Conservation (phyloP, 2,329 filamentous ascomycete genomes). For the Thielaviopsis punctulata region DNA sequence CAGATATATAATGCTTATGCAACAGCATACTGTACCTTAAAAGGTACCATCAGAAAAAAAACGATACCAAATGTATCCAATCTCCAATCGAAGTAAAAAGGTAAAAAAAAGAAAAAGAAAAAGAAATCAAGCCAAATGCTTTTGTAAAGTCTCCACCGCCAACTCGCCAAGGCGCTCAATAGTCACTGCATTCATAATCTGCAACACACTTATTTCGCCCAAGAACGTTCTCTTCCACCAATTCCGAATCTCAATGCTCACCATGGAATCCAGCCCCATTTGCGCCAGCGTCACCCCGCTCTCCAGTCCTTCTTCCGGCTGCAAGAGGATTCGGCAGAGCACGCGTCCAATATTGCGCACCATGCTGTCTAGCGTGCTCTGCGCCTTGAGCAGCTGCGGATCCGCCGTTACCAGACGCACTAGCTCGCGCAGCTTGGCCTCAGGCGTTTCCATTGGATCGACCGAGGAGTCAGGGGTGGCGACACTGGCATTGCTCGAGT, state of each 20-base stretch:
- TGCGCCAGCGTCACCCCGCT: not conserved
- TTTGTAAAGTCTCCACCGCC: not conserved
- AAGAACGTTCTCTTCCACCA: slow-evolving; percentile 15
- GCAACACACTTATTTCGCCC: slow-evolving; percentile 14
- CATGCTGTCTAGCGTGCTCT: not conserved
- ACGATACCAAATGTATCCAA: no score
- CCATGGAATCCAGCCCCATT: slow-evolving; percentile 15
- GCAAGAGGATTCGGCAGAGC: not conserved
- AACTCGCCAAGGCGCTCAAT: slow-evolving; percentile 1
- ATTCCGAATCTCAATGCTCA: slow-evolving; percentile 15
- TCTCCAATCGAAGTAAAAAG: not conserved
- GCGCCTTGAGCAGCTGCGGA: not conserved
- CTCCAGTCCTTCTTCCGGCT: not conserved
- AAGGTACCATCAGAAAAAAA: no score
- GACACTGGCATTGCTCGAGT: not conserved
- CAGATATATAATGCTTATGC: no score
- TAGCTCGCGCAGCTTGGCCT: not conserved
- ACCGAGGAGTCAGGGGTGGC: not conserved
- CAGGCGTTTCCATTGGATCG: not conserved
- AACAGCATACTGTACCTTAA: no score
- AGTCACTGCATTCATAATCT: slow-evolving; percentile 9
- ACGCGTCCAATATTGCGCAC: slow-evolving; percentile 1
- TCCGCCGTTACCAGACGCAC: not conserved
- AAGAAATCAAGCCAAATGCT: not conserved
- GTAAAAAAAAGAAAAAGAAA: not conserved